Evolutionary conservation across 495 filamentous ascomycete species (phyloP).

Genomic region (Penicillium dipodomyicola): DNA sequence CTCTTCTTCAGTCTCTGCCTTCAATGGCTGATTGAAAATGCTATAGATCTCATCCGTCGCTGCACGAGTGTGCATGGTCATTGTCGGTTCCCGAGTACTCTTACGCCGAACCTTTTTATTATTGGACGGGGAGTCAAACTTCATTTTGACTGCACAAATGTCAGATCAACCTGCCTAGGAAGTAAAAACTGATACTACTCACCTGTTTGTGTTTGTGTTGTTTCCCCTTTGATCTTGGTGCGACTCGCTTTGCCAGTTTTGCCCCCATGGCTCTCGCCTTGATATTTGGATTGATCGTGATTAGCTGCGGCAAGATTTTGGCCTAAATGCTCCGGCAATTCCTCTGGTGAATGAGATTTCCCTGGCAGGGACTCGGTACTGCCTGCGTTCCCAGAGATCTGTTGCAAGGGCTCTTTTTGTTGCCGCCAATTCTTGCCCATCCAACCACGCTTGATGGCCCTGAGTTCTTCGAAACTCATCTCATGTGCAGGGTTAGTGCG

Average conservation of each 20-base stretch:
- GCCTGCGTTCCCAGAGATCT: constrained; percentile 39
- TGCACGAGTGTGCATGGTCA: constrained; percentile 94
- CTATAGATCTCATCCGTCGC: constrained; percentile 97
- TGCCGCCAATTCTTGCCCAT: constrained; percentile 63
- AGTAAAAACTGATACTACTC: constrained; percentile 26
- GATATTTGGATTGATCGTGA: constrained; percentile 16
- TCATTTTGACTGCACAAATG: constrained; percentile 70
- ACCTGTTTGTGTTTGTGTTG: constrained; percentile 68
- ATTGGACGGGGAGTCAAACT: constrained; percentile 79
- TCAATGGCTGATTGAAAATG: constrained; percentile 89
- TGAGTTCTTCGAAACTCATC: constrained; percentile 85
- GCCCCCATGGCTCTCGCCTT: constrained; percentile 38
- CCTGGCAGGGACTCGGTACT: constrained; percentile 15
- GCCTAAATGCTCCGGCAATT: constrained; percentile 27
- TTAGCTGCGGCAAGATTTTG: constrained; percentile 32
- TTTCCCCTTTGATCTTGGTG: constrained; percentile 71
- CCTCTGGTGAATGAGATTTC: constrained; percentile 18
- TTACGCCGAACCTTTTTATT: constrained; percentile 72
- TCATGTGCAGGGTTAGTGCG: constrained; percentile 64
- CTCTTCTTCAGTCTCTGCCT: constrained; percentile 47
- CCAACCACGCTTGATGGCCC: constrained; percentile 78
- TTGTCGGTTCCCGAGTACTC: constrained; percentile 79
- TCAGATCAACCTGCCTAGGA: constrained; percentile 21
- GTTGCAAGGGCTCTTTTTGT: constrained; percentile 38
- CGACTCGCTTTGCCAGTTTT: constrained; percentile 52